Evolutionary conservation across 768 basidiomycete species (phyloP), one percentile per base, ranked within the genome.

Genomic region (Kwoniella dejecticola): DNA sequence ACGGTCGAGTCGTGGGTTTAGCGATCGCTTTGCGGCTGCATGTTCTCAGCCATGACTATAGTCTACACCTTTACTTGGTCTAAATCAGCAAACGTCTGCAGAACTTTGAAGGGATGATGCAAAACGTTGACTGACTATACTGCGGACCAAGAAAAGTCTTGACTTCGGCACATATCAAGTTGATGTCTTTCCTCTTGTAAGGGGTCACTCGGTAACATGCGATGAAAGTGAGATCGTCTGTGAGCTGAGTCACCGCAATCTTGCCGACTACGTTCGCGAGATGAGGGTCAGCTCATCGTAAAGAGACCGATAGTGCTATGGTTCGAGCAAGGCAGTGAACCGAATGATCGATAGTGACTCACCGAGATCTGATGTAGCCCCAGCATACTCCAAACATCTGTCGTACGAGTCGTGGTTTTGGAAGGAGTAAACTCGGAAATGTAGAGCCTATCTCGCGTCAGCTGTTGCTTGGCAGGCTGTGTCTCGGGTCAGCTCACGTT

Each of bases 391-490:
- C 4, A 31, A 26, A 26, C 54, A 56, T 27, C 19, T 46, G 12
- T 27, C 13, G 17, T 45, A 56, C 1, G 54, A 21, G 13, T 46
- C 42, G 6, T 29, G 42, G 23, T 33, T 46, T 24, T 45, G 44
- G 19, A 56, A 56, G 1, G 54, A 56, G 30, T 56, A 56, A 3
- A 56, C 54, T 56, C 54, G 41, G 17, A 56, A 56, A 10, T 56
- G 54, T 11, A 56, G 24, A 55, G 53, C 52, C 52, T 53, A 40
- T 21, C 6, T 53, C 8, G 21, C 52, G 38, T 53, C 36, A 53
- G 40, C 36, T 40, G 3, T 3, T 41, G 17, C n/a, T 24, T 23
- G 26, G 29, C 3, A 42, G 6, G 6, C 41, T 13, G 41, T 11
- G 5, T 8, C 29, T 46, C 30, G 8, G 17, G 36, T n/a, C n/a